Evolutionary conservation across 176 grass and related monocot genomes (phyloP), one percentile per base, ranked within the genome.

Genomic region (Eleusine indica): DNA sequence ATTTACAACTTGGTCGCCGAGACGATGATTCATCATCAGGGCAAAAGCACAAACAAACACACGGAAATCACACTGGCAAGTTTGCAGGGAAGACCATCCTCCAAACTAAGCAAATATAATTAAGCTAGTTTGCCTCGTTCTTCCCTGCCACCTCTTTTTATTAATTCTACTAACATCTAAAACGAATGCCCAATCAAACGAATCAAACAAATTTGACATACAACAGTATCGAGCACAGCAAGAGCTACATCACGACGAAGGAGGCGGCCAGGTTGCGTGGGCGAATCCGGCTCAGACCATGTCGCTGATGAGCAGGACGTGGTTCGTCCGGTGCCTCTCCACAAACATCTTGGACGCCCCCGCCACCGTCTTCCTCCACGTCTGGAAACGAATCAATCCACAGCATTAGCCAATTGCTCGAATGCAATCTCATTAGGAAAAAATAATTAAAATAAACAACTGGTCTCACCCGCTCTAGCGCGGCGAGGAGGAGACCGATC

Each of bases 291-390:
- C 0, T 88, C 57, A 98, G 56, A 95, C 95, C 86, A 88, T 90
- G 79, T 98, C 95, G 80, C 92, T 93, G 79, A 95, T 93, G 56
- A 98, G 93, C 54, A 88, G 82, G 17, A 95, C 87, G 88, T 93
- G 93, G 78, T 89, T 85, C 0, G 64, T 91, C 61, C 89, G 79
- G 83, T 95, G 93, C 89, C 85, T 92, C 79, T 95, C 93, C 30
- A 95, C 84, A 73, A 98, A 95, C 91, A 98, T 87, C 92, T 91
- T 95, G 6, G 95, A 98, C 82, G 95, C 93, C 14, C 92, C 91
- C 9, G 78, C 90, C 43, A 98, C 85, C n/a, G 95, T 95, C 90
- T 88, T 94, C 75, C 89, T 92, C 95, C 95, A 98, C 66, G 95
- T 90, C 95, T 95, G 12, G 25, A 25, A 25, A 25, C 25, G 25